These are phyloP conservation scores for Ophiostoma tasmaniense DNA, from an alignment of 2,329 filamentous ascomycete genomes.

Conservation along the genomic window DNA sequence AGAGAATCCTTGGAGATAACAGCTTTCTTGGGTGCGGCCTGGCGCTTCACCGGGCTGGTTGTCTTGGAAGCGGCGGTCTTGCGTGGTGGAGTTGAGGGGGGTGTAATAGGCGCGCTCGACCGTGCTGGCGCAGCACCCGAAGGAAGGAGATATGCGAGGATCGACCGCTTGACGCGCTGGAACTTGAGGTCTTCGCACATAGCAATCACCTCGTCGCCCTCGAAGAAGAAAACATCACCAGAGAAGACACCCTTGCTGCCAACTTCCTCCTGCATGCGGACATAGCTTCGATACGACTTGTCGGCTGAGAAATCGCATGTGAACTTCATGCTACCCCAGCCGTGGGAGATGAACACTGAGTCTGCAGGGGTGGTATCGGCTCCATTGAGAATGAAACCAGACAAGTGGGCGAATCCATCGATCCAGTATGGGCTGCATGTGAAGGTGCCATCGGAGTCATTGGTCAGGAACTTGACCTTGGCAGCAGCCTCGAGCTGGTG, in stretches of 20 bases:
- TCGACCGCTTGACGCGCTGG: constrained; percentile 56
- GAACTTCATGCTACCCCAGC: constrained; percentile 47
- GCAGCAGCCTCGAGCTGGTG: constrained; percentile 36
- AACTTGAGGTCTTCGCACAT: constrained; percentile 53
- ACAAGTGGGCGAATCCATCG: constrained; percentile 50
- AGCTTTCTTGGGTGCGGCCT: constrained; percentile 36
- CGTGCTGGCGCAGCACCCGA: constrained; percentile 41
- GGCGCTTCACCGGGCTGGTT: constrained; percentile 39
- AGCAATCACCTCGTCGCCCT: constrained; percentile 42
- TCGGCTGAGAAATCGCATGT: constrained; percentile 36
- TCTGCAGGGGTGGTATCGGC: constrained; percentile 46
- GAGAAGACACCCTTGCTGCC: constrained; percentile 40
- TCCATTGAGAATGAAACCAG: constrained; percentile 53
- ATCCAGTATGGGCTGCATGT: constrained; percentile 52
- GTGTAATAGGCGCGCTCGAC: constrained; percentile 25
- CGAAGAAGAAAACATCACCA: constrained; percentile 48
- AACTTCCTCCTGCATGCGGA: constrained; percentile 48
- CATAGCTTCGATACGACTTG: constrained; percentile 48
- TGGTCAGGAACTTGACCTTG: constrained; percentile 39
- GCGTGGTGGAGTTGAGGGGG: constrained; percentile 25
- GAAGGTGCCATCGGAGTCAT: constrained; percentile 40
- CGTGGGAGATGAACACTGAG: constrained; percentile 48
- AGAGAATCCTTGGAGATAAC: constrained; percentile 44
- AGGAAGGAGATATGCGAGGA: constrained; percentile 58
- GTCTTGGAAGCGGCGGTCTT: constrained; percentile 24